phyloP scores from a whole-genome alignment of 1,284 basidiomycete species.

The Macrocystidia cucumis region DNA sequence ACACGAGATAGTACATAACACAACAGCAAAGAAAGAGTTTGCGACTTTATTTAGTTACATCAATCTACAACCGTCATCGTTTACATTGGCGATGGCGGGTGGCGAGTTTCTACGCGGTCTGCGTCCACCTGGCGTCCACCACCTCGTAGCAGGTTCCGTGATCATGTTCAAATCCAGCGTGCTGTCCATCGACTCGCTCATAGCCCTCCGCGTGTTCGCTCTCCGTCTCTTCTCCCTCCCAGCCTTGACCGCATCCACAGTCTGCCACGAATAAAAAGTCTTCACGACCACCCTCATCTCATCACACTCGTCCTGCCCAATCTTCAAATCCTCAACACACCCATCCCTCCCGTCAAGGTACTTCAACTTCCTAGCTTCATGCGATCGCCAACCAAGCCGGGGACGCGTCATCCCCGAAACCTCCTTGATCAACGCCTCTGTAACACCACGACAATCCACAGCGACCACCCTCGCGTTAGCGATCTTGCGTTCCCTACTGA shows the following conservation, averaged over 20 bases:
- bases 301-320: conserved; percentile 74
- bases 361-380: conserved; percentile 54
- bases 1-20: conserved; percentile 2
- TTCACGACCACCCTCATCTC: conserved; percentile 67
- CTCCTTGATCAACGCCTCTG: conserved; percentile 55
- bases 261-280: conserved; percentile 84
- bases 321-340: conserved; percentile 43
- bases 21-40: conserved; percentile 6
- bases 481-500: conserved; percentile 39
- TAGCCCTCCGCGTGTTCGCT: conserved; percentile 30
- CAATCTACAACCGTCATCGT: conserved; percentile 30
- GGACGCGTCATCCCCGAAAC: conserved; percentile 50
- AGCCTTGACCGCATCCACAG: conserved; percentile 62
- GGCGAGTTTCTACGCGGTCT: conserved; percentile 29
- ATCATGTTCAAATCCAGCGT: conserved; percentile 8
- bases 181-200: conserved; percentile 23
- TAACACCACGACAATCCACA: conserved; percentile 71
- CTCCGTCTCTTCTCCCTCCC: conserved; percentile 55
- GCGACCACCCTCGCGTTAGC: conserved; percentile 51
- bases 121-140: conserved; percentile 35
- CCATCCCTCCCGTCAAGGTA: conserved; percentile 64
- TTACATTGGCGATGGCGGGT: conserved; percentile 23
- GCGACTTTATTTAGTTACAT: conserved; percentile 23
- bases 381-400: conserved; percentile 63
- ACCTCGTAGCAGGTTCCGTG: conserved; percentile 19